Evolutionary conservation across 202 grass and related monocot genomes (phyloP).

Genomic region (Setaria italica): DNA sequence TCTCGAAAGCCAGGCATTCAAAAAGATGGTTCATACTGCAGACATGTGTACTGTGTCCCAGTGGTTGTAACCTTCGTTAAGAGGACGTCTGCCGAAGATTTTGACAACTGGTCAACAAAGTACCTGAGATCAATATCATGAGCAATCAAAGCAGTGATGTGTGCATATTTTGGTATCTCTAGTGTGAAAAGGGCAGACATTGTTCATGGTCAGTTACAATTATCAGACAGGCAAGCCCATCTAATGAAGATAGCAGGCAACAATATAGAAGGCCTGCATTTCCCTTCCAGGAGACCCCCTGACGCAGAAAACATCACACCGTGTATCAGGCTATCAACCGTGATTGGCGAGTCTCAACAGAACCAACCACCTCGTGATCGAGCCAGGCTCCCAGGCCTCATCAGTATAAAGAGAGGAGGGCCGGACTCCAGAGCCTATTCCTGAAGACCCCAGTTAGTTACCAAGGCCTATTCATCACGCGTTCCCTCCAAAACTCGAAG

Average conservation of each 20-base stretch:
- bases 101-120: background rate
- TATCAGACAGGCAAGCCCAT: background rate
- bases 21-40: background rate
- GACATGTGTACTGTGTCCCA: background rate
- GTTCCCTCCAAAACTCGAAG: conserved; percentile 27
- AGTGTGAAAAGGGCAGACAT: background rate
- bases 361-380: conserved; percentile 5
- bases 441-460: background rate
- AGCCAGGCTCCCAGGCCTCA: background rate
- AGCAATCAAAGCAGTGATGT: background rate
- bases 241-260: no score
- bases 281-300: background rate
- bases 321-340: background rate
- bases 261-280: background rate
- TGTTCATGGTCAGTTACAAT: background rate
- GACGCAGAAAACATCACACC: background rate
- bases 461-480: background rate
- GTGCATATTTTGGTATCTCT: background rate
- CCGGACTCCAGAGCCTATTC: background rate
- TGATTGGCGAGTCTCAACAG: background rate
- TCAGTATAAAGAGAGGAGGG: conserved; percentile 31
- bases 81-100: background rate
- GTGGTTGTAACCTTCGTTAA: background rate
- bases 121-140: background rate
- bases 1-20: background rate